phyloP scores from a whole-genome alignment of 164 flowering plant species.

The Dillenia suffruticosa region DNA sequence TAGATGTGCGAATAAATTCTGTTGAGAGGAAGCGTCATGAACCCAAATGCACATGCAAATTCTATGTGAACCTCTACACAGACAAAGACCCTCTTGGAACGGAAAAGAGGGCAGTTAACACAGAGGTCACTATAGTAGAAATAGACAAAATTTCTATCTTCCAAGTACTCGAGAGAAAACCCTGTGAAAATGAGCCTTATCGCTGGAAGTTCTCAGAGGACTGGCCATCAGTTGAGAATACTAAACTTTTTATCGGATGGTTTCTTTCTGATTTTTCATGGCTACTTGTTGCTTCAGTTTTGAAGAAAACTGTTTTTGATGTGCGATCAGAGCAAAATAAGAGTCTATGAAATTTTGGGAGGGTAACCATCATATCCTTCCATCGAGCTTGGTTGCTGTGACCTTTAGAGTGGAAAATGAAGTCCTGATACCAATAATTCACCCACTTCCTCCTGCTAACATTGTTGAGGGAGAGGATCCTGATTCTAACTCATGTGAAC shows the following conservation, averaged over 20 bases:
- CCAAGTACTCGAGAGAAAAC: constrained; percentile 47
- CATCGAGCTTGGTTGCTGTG: constrained; percentile 21
- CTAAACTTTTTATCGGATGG: constrained; percentile 46
- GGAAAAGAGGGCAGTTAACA: constrained; percentile 26
- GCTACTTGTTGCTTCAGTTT: constrained; percentile 64
- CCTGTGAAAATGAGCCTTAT: constrained; percentile 35
- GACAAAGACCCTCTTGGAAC: constrained; percentile 32
- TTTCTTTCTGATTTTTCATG: constrained; percentile 64
- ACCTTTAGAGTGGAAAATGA: constrained; percentile 49
- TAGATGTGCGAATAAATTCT: constrained; percentile 70
- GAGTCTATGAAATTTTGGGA: constrained; percentile 48
- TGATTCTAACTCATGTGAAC: constrained; percentile 14
- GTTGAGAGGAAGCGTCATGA: constrained; percentile 78
- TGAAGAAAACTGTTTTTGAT: constrained; percentile 39
- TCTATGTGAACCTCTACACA: constrained; percentile 41
- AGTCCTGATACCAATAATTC: constrained; percentile 22
- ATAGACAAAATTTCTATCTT: constrained; percentile 56
- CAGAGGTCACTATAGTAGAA: constrained; percentile 27
- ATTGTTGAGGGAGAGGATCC: constrained; percentile 8
- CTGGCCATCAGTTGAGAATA: constrained; percentile 30
- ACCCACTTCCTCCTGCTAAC: constrained; percentile 20
- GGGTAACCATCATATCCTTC: constrained; percentile 12
- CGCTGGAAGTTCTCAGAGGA: constrained; percentile 58
- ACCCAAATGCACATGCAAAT: constrained; percentile 53
- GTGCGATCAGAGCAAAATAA: constrained; percentile 46